A percentile compares a stretch with the other conserved stretches of the same genome.
Conservation (phyloP, 805 yeast genomes). For the Saccharomycopsis oosterbeekiorum region DNA sequence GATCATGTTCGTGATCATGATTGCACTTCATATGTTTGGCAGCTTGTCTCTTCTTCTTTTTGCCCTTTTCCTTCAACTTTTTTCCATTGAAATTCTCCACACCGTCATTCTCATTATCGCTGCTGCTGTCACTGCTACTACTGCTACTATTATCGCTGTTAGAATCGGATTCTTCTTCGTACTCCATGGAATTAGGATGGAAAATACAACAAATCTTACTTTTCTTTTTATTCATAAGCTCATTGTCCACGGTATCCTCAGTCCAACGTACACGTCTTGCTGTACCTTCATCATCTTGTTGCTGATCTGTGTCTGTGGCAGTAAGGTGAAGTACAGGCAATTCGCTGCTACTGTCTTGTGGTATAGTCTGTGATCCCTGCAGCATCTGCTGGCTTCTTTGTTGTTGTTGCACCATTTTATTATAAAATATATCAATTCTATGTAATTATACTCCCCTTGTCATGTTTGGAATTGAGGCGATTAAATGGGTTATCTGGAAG, state of each 20-base stretch:
- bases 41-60: neutral
- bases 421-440: neutral
- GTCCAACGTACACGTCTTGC: slow-evolving; percentile 59
- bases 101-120: slow-evolving; percentile 22
- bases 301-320: neutral
- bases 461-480: neutral
- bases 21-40: neutral
- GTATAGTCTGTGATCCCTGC: neutral
- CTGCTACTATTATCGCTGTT: slow-evolving; percentile 24
- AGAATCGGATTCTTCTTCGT: slow-evolving; percentile 32
- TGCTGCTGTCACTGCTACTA: slow-evolving; percentile 20
- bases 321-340: neutral
- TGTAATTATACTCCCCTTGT: neutral
- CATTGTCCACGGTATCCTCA: slow-evolving; percentile 83
- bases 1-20: neutral
- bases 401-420: neutral
- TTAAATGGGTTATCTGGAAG: no score
- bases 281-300: slow-evolving; percentile 1
- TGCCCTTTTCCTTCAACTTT: neutral
- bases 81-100: slow-evolving; percentile 12
- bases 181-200: slow-evolving; percentile 62
- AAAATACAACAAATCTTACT: slow-evolving; percentile 85
- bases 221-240: slow-evolving; percentile 77
- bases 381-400: neutral
- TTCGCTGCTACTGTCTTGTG: neutral